A percentile compares a stretch with the other conserved stretches of the same genome.
Conservation (phyloP, 768 basidiomycete species). For the Mrakia hoshinonis region DNA sequence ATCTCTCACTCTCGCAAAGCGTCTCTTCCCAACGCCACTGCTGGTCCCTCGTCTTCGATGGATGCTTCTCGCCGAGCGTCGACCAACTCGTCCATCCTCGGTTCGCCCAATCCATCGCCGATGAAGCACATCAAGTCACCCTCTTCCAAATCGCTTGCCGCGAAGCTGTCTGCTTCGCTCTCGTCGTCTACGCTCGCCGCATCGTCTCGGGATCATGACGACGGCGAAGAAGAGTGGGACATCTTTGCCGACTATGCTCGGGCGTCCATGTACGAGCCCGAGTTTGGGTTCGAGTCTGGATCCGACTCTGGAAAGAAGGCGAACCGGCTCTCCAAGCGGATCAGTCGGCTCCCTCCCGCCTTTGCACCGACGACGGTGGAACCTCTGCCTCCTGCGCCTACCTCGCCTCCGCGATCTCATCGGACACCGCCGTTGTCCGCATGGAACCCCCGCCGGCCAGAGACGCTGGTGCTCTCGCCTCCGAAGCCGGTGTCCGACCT, state of each 20-base stretch:
- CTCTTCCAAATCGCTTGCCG: not conserved
- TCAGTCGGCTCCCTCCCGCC: not conserved
- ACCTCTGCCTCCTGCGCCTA: not conserved
- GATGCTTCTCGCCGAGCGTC: not conserved
- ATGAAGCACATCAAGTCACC: not conserved
- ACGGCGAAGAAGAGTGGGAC: conserved; percentile 16
- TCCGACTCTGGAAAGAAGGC: not conserved
- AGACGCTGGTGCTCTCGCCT: not conserved
- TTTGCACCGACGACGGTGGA: not conserved
- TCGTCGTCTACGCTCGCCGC: not conserved
- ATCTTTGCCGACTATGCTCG: conserved; percentile 16
- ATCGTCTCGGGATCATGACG: not conserved
- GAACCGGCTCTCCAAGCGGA: not conserved
- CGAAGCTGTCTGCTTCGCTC: not conserved
- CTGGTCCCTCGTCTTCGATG: not conserved
- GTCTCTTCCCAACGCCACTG: not conserved
- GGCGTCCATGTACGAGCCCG: conserved; percentile 18
- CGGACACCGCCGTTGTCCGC: not conserved
- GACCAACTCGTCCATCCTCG: not conserved
- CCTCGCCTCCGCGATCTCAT: not conserved
- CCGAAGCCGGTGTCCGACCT: not conserved
- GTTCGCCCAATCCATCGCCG: not conserved
- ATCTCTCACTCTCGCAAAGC: not conserved
- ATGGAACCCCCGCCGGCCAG: conserved; percentile 4
- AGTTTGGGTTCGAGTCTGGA: not conserved